Conservation (phyloP, 768 basidiomycete genomes). For the Auricularia auricula-judae region DNA sequence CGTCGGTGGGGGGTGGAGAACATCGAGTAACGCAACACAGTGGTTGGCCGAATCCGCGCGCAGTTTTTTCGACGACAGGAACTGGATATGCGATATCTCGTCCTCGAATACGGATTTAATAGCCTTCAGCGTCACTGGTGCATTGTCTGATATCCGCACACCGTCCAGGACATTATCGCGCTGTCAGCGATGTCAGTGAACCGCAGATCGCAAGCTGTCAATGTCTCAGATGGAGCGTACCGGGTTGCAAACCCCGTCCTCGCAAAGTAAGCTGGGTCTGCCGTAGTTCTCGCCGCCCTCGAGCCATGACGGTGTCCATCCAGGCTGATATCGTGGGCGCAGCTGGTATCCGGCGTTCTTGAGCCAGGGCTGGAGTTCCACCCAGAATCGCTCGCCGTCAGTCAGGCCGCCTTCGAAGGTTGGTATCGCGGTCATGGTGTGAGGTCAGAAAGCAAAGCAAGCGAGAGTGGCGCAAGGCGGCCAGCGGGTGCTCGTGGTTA, state of each 20-base stretch:
- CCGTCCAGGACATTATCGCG: background rate
- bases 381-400: background rate
- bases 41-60: constrained; percentile 14
- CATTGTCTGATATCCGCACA: background rate
- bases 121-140: background rate
- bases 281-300: background rate
- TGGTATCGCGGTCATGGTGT: too few species aligned
- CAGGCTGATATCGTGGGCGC: background rate
- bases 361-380: background rate
- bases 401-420: background rate
- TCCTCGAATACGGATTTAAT: constrained; percentile 1
- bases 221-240: background rate
- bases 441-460: too few species aligned
- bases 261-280: background rate
- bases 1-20: constrained; percentile 14
- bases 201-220: background rate
- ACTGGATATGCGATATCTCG: constrained; percentile 5
- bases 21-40: constrained; percentile 12
- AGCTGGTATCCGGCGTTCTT: background rate
- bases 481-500: too few species aligned
- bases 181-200: background rate
- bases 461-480: too few species aligned
- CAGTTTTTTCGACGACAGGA: constrained; percentile 6
- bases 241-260: background rate
- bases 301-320: background rate